Evolutionary conservation across 1,284 basidiomycete genomes (phyloP), one percentile per base, ranked within the genome.

Genomic region (Porodaedalea pini): DNA sequence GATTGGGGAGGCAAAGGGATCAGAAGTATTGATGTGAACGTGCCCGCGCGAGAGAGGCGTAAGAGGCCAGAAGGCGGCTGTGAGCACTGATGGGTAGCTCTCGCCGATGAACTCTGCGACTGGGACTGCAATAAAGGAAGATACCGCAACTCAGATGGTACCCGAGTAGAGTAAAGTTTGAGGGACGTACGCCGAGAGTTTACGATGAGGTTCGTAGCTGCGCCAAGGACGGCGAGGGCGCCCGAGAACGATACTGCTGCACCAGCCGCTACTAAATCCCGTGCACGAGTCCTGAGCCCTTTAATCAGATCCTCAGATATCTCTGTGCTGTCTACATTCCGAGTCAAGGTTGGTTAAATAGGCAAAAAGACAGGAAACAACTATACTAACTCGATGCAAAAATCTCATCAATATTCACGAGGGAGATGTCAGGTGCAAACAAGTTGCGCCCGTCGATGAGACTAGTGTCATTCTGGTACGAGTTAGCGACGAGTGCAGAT

Each of bases 341-440:
- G 5, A 27, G 27, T 47, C 45, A 31, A n/a, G 10, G 17, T 19
- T n/a, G 21, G n/a, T 3, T 11, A 19, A 8, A 23, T 29, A 31
- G 3, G 27, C 2, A 3, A 27, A n/a, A 47, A 31, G 11, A n/a
- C n/a, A n/a, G 47, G 19, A 1, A 44, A 19, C 6, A 41, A 21
- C 27, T 44, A 29, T n/a, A 52, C 50, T 19, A 29, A 57, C 56
- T 45, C 1, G 27, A 7, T 15, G 61, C 62, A 44, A 64, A 63
- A 0, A 70, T 61, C 50, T 70, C 60, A 57, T 67, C 58, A n/a
- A 69, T 56, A 41, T 67, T 65, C 27, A 65, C 64, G 29, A 64
- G 64, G 0, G 67, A 61, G 21, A 69, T 68, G 31, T 62, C 65
- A 48, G 57, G 68, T 21, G 58, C 65, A 37, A 67, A 67, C 13